phyloP scores from a whole-genome alignment of 208 protist genomes.

The Acanthamoeba rhysodes region DNA sequence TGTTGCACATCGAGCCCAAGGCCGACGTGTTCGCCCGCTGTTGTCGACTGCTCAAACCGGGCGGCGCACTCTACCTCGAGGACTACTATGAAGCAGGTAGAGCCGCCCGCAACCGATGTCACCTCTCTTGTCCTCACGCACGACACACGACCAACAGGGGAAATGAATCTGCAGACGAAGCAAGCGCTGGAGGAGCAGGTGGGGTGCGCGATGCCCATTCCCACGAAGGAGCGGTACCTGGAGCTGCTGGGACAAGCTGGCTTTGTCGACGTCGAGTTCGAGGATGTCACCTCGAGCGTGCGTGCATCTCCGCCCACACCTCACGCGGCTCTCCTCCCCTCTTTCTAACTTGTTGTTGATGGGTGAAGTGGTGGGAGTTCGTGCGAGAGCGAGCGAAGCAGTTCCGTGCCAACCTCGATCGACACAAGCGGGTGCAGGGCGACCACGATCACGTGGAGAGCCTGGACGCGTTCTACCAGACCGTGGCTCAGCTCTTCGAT shows the following conservation, averaged over 20 bases:
- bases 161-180: not conserved
- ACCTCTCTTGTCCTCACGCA: too few relatives aligned
- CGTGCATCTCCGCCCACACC: too few relatives aligned
- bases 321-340: too few relatives aligned
- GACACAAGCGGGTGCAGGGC: not conserved
- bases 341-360: too few relatives aligned
- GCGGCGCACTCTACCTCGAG: not conserved
- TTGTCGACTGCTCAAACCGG: not conserved
- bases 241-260: not conserved
- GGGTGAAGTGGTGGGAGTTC: not conserved
- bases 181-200: not conserved
- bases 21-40: not conserved
- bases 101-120: too few relatives aligned
- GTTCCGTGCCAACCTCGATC: not conserved
- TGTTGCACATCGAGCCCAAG: not conserved
- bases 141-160: not conserved
- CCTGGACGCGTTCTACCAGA: constrained; percentile 18
- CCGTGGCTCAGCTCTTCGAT: not conserved
- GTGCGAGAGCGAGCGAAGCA: not conserved
- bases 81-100: not conserved
- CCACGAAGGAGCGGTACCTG: not conserved
- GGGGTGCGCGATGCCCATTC: constrained; percentile 10
- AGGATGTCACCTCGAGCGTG: not conserved
- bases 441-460: not conserved
- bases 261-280: not conserved